phyloP scores from a whole-genome alignment of 1,139 yeast genomes.

The Geotrichum histeridarum region DNA sequence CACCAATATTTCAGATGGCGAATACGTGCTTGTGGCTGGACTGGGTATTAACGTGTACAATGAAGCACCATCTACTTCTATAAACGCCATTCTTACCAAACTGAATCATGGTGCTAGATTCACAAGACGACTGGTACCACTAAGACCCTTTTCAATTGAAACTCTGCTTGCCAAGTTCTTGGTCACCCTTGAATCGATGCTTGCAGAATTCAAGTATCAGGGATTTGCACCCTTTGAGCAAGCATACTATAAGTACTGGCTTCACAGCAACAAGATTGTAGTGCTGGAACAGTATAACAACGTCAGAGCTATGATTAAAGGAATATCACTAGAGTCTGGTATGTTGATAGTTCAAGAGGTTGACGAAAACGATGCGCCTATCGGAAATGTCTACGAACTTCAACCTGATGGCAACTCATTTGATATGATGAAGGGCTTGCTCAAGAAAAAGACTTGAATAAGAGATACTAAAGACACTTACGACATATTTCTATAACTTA shows the following conservation, averaged over 20 bases:
- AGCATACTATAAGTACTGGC: slow-evolving; percentile 76
- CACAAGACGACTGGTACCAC: slow-evolving; percentile 33
- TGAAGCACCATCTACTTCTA: slow-evolving; percentile 78
- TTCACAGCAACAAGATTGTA: slow-evolving; percentile 68
- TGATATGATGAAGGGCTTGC: slow-evolving; percentile 86
- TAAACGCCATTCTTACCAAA: slow-evolving; percentile 62
- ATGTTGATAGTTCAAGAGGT: slow-evolving; percentile 69
- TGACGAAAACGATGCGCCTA: slow-evolving; percentile 36
- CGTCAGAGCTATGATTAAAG: slow-evolving; percentile 59
- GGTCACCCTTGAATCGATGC: slow-evolving; percentile 56
- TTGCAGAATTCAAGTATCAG: slow-evolving; percentile 51
- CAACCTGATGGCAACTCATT: slow-evolving; percentile 98
- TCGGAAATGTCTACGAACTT: slow-evolving; percentile 54
- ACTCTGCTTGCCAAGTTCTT: slow-evolving; percentile 63
- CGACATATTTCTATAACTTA: background rate
- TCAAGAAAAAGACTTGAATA: slow-evolving; percentile 41
- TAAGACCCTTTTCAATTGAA: slow-evolving; percentile 48
- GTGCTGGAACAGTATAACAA: slow-evolving; percentile 44
- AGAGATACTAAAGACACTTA: background rate
- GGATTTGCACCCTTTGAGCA: slow-evolving; percentile 71
- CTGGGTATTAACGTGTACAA: slow-evolving; percentile 85
- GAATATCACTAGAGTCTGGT: slow-evolving; percentile 82
- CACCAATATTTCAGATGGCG: slow-evolving; percentile 55
- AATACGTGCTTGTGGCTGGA: slow-evolving; percentile 65
- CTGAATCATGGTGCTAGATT: slow-evolving; percentile 46